Evolutionary conservation across 306 rosid species (phyloP), one percentile per base, ranked within the genome.

Genomic region (Trifolium subterraneum): DNA sequence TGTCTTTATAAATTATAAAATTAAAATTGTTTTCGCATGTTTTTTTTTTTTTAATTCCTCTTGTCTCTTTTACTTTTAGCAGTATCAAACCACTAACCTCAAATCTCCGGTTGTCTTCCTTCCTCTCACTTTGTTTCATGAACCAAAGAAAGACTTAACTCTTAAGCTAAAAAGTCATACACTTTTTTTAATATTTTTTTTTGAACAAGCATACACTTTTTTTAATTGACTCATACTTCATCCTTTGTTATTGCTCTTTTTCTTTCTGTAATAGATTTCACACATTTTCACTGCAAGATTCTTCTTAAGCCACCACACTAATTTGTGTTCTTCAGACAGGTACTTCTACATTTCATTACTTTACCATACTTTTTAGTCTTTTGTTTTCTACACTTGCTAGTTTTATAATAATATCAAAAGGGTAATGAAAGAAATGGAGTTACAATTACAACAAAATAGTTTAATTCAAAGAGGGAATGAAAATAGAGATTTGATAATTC

Each of bases 391-490:
- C 2, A 14, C 22, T 56, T 60, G 10, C 5, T 60, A 14, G 13
- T 60, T 27, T 59, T 27, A 39, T 59, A 12, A 0, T 2, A 60
- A 25, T 58, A 25, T 59, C 38, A 59, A 59, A 59, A 27, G 12
- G 11, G 19, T 7, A 59, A 59, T 59, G 78, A 50, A 64, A 20
- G 48, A 60, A 73, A 44, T 60, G 15, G 59, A 59, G 71, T 63
- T 20, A 11, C 79, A 38, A 52, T 63, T 20, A 11, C 79, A 51
- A 52, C 66, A 75, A 47, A 75, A 65, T 64, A 71, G 72, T 75
- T 75, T 44, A 4, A 10, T 10, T 64, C 58, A 61, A 48, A 70
- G 18, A 0, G 63, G 47, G 39, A 63, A 62, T 50, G 71, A 63
- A 63, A 51, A n/a, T 25, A 29, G 48, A 44, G 52, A 51, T 48